These are phyloP conservation scores for Globisporangium yorkense DNA, from an alignment of 352 stramenopile genomes.

Conservation along the genomic window DNA sequence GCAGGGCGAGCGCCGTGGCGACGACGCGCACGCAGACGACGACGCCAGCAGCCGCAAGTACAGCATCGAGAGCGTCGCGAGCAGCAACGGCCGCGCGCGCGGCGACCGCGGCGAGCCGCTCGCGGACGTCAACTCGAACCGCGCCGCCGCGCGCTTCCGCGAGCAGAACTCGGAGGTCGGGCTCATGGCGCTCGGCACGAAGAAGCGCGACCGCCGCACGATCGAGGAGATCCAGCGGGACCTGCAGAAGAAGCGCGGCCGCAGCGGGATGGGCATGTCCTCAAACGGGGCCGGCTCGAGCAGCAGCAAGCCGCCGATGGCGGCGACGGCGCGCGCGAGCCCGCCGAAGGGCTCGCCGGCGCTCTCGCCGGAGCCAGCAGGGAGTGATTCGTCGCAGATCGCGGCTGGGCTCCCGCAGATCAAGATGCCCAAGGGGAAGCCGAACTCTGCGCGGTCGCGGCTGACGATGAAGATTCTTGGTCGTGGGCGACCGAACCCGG, in stretches of 20 bases:
- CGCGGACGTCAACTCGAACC: conserved; percentile 64
- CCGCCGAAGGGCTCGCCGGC: conserved; percentile 58
- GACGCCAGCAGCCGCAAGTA: conserved; percentile 23
- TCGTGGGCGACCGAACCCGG: conserved; percentile 35
- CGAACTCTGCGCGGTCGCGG: conserved; percentile 61
- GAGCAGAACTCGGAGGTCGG: conserved; percentile 39
- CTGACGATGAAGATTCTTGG: conserved; percentile 75
- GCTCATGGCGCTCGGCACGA: conserved; percentile 78
- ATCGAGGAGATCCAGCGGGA: conserved; percentile 87
- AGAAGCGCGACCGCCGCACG: conserved; percentile 81
- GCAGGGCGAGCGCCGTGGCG: conserved; percentile 16
- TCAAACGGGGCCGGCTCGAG: conserved; percentile 1
- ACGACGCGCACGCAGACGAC: conserved; percentile 9
- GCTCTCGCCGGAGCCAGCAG: conserved; percentile 53
- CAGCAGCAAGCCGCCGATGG: conserved; percentile 1
- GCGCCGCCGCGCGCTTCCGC: conserved; percentile 59
- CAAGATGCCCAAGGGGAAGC: conserved; percentile 49
- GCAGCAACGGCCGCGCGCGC: conserved; percentile 15
- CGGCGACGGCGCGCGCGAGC: conserved; percentile 30
- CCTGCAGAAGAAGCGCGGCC: conserved; percentile 53
- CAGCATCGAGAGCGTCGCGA: conserved; percentile 27
- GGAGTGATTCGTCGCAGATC: conserved; percentile 21
- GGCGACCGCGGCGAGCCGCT: conserved; percentile 25
- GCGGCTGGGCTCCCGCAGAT: conserved; percentile 17
- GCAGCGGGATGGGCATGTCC: conserved; percentile 5